Base-by-base conservation (phyloP, 2,329 filamentous ascomycete species). In the Thielaviopsis populi region DNA sequence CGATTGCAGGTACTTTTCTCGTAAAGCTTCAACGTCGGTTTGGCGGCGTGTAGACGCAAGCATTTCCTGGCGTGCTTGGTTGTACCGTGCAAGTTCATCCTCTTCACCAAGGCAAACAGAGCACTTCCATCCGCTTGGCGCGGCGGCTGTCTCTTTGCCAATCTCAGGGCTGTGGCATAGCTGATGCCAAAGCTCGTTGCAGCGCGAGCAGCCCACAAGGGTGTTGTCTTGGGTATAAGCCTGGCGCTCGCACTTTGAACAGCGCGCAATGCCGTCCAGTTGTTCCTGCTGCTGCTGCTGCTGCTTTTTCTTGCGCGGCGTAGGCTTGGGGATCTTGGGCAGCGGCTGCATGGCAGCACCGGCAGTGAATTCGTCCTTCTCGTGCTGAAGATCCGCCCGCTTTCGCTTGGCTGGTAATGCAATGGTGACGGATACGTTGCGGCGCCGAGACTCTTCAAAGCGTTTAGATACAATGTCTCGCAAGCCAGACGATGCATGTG, bases 1-100 rank as follows among this genome's bases (percentile, higher is more conserved):
- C 0, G 67, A 59, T 1, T 70, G 70, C n/a, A 77, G 68, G 13
- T 70, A 69, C 62, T 69, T 72, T 53, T 71, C 68, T 17, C 74
- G 70, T 43, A 73, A 63, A 22, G 62, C 69, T 2, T 74, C 72
- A 1, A 74, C 69, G n/a, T 72, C 70, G 8, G 67, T 63, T 41
- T 67, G 69, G 10, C 46, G 46, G 30, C 68, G 68, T 17, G 69
- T 59, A n/a, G 56, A 62, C 58, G 60, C 63, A 43, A 65, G 41
- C 37, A 63, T 46, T 6, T 67, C 65, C 40, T 65, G 62, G 43
- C 68, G 68, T 8, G 66, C 66, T 60, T 67, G 63, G 37, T 65
- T 64, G 40, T 67, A 69, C 59, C 58, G 65, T 8, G 62, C 63
- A 22, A 67, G 46, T 22, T 68, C 67, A 24, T 65, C 61, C 5